Conservation (phyloP, 2,329 filamentous ascomycete species). For the Claviceps arundinis region DNA sequence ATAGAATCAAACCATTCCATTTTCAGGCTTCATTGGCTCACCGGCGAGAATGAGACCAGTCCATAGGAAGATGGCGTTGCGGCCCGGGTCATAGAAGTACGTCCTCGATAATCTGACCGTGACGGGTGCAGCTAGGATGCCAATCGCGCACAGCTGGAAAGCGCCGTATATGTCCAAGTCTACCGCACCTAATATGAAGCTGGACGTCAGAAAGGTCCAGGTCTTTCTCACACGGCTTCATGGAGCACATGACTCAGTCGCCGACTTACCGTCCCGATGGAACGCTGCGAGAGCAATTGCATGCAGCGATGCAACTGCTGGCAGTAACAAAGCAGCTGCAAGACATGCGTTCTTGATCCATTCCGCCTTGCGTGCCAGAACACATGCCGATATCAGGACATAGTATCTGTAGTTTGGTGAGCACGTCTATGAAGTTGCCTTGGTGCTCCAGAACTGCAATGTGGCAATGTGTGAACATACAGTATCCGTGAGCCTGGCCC, state of each 20-base stretch:
- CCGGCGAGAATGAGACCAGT: conserved; percentile 46
- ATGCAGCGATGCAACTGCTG: conserved; percentile 51
- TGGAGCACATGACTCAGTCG: background rate
- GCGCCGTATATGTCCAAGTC: conserved; percentile 58
- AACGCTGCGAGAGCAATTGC: conserved; percentile 45
- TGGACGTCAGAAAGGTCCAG: background rate
- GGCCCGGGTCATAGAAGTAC: conserved; percentile 49
- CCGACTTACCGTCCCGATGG: conserved; percentile 41
- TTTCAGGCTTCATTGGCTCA: conserved; percentile 15
- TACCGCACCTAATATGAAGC: conserved; percentile 34
- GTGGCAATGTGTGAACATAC: conserved; percentile 18
- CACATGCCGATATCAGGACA: conserved; percentile 47
- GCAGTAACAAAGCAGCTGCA: conserved; percentile 48
- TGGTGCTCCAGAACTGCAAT: too few species aligned
- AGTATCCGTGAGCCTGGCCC: conserved; percentile 39
- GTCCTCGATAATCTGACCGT: conserved; percentile 48
- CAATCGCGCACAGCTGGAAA: conserved; percentile 54
- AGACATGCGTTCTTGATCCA: conserved; percentile 52
- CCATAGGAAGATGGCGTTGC: conserved; percentile 56
- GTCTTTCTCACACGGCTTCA: background rate
- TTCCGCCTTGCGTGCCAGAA: conserved; percentile 46
- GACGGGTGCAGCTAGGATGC: conserved; percentile 49
- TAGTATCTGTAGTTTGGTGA: conserved; percentile 37
- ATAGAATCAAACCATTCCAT: background rate
- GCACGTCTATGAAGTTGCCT: background rate